Percentiles rank a stretch among this genome's conserved stretches.
phyloP scores from a whole-genome alignment of 495 filamentous ascomycete species.

The Sordaria brevicollis region DNA sequence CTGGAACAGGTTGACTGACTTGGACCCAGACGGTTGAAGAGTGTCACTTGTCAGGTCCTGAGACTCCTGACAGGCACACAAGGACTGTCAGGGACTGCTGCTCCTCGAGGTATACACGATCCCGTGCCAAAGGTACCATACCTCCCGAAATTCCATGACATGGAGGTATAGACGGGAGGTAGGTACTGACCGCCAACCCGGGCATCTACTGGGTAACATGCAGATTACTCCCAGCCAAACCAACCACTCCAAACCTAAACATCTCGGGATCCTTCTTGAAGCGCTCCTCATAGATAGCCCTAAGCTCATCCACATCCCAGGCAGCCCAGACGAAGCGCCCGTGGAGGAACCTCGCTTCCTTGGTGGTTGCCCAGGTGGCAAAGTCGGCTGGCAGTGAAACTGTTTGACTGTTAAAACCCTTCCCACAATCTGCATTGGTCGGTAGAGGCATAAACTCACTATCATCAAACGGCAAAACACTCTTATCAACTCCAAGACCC shows the following conservation, averaged over 20 bases:
- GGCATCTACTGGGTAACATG: not conserved
- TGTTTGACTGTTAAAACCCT: conserved; percentile 6
- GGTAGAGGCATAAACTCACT: conserved; percentile 14
- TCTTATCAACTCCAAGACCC: conserved; percentile 9
- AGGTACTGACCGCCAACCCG: too few relatives aligned
- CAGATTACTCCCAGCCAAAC: not conserved
- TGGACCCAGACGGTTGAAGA: not conserved
- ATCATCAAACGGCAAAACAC: conserved; percentile 22
- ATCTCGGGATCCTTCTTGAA: not conserved
- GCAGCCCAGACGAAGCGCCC: conserved; percentile 37
- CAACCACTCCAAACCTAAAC: not conserved
- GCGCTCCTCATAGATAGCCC: not conserved
- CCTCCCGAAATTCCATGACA: too few relatives aligned
- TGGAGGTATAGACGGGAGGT: too few relatives aligned
- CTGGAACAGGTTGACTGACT: not conserved
- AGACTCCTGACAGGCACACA: not conserved
- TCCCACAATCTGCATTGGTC: not conserved
- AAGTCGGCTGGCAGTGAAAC: conserved; percentile 35
- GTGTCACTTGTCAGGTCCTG: not conserved
- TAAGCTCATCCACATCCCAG: conserved; percentile 47
- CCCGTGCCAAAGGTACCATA: too few relatives aligned
- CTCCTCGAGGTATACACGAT: too few relatives aligned
- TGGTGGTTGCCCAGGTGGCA: conserved; percentile 38
- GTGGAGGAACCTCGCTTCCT: conserved; percentile 42
- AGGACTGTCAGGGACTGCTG: too few relatives aligned